phyloP scores from a whole-genome alignment of 371 early-diverging fungal species.

The Parasitella parasitica region DNA sequence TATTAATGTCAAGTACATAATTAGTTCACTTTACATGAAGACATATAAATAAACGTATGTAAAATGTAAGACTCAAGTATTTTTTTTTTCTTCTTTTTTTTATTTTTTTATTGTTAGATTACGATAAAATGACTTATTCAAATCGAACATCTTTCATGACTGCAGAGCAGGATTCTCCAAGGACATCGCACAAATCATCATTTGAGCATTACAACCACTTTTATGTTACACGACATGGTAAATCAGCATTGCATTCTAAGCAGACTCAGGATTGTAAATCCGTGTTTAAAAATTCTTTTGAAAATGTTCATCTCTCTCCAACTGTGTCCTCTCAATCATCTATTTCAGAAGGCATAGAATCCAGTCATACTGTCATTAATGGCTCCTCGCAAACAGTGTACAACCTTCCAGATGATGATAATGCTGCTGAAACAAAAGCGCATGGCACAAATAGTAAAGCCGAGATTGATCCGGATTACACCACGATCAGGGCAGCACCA shows the following conservation, averaged over 20 bases:
- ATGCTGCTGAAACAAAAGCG: too few species aligned
- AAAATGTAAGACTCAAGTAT: background rate
- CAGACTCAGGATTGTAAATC: background rate
- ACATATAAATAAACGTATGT: background rate
- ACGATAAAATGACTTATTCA: background rate
- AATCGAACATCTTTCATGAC: slow-evolving; percentile 10
- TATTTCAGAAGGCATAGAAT: slow-evolving; percentile 1
- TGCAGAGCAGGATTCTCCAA: slow-evolving; percentile 3
- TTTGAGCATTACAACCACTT: background rate
- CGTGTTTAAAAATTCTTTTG: background rate
- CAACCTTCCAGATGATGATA: background rate
- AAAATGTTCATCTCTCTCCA: background rate
- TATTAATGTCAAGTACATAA: background rate
- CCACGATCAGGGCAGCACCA: background rate
- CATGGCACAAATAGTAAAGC: background rate
- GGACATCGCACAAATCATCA: background rate
- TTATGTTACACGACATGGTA: background rate
- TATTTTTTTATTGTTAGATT: background rate
- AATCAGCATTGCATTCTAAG: background rate
- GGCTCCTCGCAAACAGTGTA: background rate
- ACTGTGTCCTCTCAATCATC: background rate
- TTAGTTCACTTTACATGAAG: background rate
- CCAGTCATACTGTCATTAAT: slow-evolving; percentile 11
- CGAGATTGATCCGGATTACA: background rate
- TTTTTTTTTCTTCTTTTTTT: background rate